Evolutionary conservation across 2,329 filamentous ascomycete genomes (phyloP).

Genomic region (Aspergillus sergii): DNA sequence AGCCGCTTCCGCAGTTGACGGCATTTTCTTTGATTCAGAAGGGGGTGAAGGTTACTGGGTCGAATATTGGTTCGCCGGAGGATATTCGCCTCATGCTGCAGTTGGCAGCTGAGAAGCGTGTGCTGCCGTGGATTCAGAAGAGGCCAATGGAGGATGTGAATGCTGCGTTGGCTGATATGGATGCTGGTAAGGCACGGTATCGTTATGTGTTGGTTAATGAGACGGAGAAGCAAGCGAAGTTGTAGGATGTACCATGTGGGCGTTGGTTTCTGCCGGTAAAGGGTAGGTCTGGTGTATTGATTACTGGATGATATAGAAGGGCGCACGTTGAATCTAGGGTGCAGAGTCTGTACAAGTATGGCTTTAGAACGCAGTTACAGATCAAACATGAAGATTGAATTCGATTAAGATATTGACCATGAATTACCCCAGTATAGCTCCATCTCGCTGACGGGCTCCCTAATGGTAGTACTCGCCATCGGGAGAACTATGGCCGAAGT

Average conservation of each 20-base stretch:
- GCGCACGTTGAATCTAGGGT: no score
- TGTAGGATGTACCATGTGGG: slow-evolving; percentile 21
- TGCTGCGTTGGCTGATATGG: slow-evolving; percentile 47
- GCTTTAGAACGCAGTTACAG: not conserved
- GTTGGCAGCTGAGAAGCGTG: slow-evolving; percentile 44
- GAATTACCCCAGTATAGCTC: not conserved
- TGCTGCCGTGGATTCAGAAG: slow-evolving; percentile 48
- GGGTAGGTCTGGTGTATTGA: no score
- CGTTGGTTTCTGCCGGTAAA: no score
- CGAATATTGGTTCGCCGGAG: slow-evolving; percentile 45
- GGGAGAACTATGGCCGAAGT: not conserved
- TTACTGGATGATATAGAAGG: no score
- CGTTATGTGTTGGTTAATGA: slow-evolving; percentile 50
- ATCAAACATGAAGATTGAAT: not conserved
- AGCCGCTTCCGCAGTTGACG: slow-evolving; percentile 54
- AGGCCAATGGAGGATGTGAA: slow-evolving; percentile 48
- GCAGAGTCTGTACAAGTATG: no score
- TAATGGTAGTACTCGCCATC: not conserved
- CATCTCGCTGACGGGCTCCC: not conserved
- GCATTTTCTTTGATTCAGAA: slow-evolving; percentile 63
- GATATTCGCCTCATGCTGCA: slow-evolving; percentile 49
- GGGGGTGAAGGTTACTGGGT: slow-evolving; percentile 56
- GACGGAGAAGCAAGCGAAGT: slow-evolving; percentile 27
- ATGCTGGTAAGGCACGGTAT: slow-evolving; percentile 50
- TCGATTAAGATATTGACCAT: not conserved